Base-by-base conservation (phyloP, 306 rosid species). In the Astragalus membranaceus region DNA sequence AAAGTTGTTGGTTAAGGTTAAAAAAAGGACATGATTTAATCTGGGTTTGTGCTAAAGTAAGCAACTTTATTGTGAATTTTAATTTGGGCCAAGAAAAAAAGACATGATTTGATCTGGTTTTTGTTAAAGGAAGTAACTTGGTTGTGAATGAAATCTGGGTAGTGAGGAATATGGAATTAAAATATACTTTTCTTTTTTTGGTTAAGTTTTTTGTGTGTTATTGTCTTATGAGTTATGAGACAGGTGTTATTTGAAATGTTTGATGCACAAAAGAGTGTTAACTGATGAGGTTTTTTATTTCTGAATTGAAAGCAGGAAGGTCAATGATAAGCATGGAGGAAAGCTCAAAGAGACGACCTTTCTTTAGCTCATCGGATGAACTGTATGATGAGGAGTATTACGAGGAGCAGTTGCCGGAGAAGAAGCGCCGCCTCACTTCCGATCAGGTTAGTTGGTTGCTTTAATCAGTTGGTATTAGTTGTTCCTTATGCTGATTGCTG, bases 401-500 rank as follows among this genome's bases (percentile, higher is more conserved):
- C 75, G 97, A 91, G 66, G 96, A 88, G 56, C 99, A 90, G 87
- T 65, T 75, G 61, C 97, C 96, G 73, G 99, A 94, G 83, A 94
- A 94, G 89, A 94, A 94, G 75, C 97, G 96, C 79, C 96, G 99
- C 73, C 96, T 94, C 83, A 85, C 91, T 67, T 67, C 91, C 12
- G 97, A 91, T 74, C 97, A 94, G 97, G 99, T 94, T 50, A 36
- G 54, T 29, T 16, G 56, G 10, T 56, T 54, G 46, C 36, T 6
- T 69, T 48, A 60, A 33, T 73, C 43, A 41, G 4, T 46, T 59
- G 43, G 16, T 42, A 39, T 42, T 69, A 64, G 35, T 48, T 60
- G 63, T 66, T 67, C 50, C 8, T 29, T 67, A 2, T 67, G 23
- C 23, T 20, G 23, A 20, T 20, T 20, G 47, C 2, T 50, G 59